A percentile compares a stretch with the other conserved stretches of the same genome.
Conservation (phyloP, 1,139 yeast genomes). For the Pneumocystis wakefieldiae region DNA sequence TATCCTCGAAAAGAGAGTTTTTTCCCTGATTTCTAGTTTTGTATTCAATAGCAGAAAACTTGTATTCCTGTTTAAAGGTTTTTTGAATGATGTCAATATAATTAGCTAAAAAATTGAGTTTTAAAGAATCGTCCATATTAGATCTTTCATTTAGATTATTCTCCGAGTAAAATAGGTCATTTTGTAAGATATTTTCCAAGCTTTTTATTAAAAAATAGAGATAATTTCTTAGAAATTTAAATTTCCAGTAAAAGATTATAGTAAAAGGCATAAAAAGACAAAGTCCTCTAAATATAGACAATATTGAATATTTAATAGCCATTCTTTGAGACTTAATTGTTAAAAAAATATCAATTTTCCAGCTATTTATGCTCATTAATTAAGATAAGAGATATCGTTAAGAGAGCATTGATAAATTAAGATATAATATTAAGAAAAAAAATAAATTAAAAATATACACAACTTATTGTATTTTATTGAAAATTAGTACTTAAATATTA, state of each 20-base stretch:
- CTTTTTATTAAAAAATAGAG: neutral
- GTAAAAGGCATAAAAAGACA: neutral
- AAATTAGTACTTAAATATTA: conserved; percentile 20
- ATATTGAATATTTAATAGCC: neutral
- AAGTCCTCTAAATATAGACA: neutral
- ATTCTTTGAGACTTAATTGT: neutral
- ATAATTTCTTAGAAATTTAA: neutral
- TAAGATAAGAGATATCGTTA: neutral
- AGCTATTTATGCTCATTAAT: neutral
- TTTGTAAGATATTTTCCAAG: neutral
- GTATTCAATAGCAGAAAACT: neutral
- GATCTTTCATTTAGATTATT: neutral
- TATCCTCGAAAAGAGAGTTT: neutral
- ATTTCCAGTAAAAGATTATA: neutral
- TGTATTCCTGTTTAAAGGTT: neutral
- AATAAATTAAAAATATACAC: neutral
- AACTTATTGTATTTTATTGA: neutral
- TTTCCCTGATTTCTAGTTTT: neutral
- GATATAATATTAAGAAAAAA: neutral
- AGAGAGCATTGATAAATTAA: neutral
- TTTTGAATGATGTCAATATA: neutral
- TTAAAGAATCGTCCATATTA: neutral
- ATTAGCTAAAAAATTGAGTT: neutral
- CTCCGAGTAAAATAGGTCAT: neutral
- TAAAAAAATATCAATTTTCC: neutral